These are phyloP conservation scores for Knufia petricola DNA, from an alignment of 2,329 filamentous ascomycete genomes.

Conservation along the genomic window DNA sequence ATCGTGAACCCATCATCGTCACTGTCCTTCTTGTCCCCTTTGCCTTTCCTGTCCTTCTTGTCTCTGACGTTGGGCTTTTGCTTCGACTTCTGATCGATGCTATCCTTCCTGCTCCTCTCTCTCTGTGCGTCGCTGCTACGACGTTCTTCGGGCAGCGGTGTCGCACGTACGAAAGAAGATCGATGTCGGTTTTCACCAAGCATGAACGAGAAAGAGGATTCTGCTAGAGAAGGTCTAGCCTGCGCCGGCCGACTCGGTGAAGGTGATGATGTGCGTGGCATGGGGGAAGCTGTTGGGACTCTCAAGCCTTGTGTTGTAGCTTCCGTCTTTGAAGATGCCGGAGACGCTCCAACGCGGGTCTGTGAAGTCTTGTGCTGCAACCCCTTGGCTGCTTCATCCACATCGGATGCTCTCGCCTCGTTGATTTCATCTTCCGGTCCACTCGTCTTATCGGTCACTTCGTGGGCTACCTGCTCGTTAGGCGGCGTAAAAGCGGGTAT, in stretches of 20 bases:
- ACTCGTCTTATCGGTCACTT: not conserved
- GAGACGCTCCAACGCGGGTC: not conserved
- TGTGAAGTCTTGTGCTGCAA: too few relatives aligned
- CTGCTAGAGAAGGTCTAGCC: slow-evolving; percentile 33
- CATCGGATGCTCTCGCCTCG: not conserved
- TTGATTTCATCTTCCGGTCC: not conserved
- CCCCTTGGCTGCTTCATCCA: too few relatives aligned
- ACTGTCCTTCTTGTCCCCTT: slow-evolving; percentile 22
- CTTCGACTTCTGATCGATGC: slow-evolving; percentile 33
- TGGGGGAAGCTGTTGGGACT: not conserved
- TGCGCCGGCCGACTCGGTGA: slow-evolving; percentile 4
- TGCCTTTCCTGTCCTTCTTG: slow-evolving; percentile 21
- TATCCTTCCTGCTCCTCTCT: slow-evolving; percentile 20
- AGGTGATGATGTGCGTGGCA: not conserved
- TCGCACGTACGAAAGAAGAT: slow-evolving; percentile 38
- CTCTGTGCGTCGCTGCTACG: slow-evolving; percentile 24
- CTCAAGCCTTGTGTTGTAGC: slow-evolving; percentile 9
- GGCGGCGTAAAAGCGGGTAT: slow-evolving; percentile 12
- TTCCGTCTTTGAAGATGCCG: not conserved
- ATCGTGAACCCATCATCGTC: slow-evolving; percentile 33
- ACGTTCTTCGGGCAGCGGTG: slow-evolving; percentile 36
- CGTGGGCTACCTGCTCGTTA: not conserved
- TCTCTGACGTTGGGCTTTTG: slow-evolving; percentile 27
- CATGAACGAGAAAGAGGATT: slow-evolving; percentile 44
- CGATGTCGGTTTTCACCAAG: slow-evolving; percentile 36